Conservation (phyloP, 2,329 filamentous ascomycete species). For the Pseudocercospora cruenta region DNA sequence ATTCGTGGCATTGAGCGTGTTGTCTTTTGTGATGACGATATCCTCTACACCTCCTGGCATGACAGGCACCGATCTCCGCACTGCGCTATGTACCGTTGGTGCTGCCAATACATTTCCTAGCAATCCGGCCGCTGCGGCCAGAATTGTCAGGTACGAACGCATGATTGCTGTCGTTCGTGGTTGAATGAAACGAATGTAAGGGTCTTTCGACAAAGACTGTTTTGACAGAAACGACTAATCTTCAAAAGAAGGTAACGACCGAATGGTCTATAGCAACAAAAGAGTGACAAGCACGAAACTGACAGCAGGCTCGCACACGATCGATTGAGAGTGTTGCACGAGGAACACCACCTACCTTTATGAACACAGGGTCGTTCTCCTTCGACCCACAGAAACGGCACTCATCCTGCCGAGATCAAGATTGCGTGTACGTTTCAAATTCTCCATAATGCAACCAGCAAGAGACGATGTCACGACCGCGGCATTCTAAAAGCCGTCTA, state of each 20-base stretch:
- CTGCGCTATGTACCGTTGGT: constrained; percentile 8
- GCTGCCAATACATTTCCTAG: constrained; percentile 11
- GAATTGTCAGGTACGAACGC: constrained; percentile 8
- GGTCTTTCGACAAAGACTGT: not conserved
- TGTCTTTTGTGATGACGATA: constrained; percentile 20
- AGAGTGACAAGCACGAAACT: not conserved
- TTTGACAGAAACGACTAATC: not conserved
- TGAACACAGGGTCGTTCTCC: not conserved
- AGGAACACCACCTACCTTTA: not conserved
- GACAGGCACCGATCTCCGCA: constrained; percentile 12
- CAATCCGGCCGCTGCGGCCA: constrained; percentile 11
- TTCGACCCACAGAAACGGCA: not conserved
- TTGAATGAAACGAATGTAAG: not conserved
- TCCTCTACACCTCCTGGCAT: constrained; percentile 22
- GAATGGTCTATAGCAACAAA: not conserved
- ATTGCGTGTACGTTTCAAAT: not conserved
- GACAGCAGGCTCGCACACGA: not conserved
- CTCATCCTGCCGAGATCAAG: not conserved
- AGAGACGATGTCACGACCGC: not conserved
- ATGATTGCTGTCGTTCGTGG: not conserved
- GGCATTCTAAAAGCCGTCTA: not conserved
- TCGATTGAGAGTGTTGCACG: not conserved
- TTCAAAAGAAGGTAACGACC: not conserved
- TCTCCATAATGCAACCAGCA: not conserved
- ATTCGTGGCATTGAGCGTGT: constrained; percentile 24